Base-by-base conservation (phyloP, 1,284 basidiomycete genomes). In the Rhodotorula sp. region DNA sequence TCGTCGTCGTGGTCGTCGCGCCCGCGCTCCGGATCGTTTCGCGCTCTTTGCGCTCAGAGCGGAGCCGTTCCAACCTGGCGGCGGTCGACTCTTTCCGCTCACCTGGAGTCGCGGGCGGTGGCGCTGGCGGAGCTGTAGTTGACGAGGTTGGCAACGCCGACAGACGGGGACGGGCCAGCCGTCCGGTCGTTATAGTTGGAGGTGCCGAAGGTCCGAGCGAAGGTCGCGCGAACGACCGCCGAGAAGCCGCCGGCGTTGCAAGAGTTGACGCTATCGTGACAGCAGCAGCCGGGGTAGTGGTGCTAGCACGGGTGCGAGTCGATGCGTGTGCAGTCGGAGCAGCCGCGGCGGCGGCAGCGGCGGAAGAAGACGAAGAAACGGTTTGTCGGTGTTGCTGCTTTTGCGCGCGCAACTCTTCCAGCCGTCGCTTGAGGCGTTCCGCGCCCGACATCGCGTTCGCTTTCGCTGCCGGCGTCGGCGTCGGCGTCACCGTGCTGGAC, bases 1-100 rank as follows among this genome's bases (percentile, higher is more conserved):
- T 43, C 1, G 43, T 12, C 26, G 62, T n/a, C n/a, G n/a, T n/a
- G n/a, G n/a, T n/a, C n/a, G n/a, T 26, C 28, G 28, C 26, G 28
- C 56, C 43, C 28, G 26, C 31, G 49, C 55, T 26, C 34, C 60
- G 60, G 15, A 48, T 54, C 7, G 47, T 15, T 43, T 71, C 66
- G 31, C 70, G 59, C 50, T 47, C 23, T 26, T 56, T 49, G 14
- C 70, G 60, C 58, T 67, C 66, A 10, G 21, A 12, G 5, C 64
- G 60, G 34, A 71, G 60, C 0, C 70, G 59, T 15, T 68, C 70
- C 38, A 71, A 57, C 14, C 63, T 48, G 0, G 60, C 66, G 3
- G 56, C 55, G 8, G 70, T 71, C 60, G 70, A 60, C 23, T 68
- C 70, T 48, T 71, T 71, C 19, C 70, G 62, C 52, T 71, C 70